A percentile compares a stretch with the other conserved stretches of the same genome.
Evolutionary conservation across 176 grass and related monocot species (phyloP).

Genomic region (Tuctoria greenei): DNA sequence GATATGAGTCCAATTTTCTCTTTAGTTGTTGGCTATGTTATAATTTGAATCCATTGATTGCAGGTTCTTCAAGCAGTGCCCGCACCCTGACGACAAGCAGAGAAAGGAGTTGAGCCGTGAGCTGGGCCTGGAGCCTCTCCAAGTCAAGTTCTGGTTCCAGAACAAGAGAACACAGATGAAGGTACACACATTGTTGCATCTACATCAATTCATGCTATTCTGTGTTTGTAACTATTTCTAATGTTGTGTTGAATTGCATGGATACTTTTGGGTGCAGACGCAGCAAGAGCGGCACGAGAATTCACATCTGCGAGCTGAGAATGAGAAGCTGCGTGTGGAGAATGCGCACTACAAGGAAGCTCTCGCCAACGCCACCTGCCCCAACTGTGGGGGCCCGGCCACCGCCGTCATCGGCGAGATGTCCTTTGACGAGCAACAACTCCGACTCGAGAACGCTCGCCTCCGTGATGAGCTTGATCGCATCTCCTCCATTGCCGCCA

Average conservation of each 20-base stretch:
- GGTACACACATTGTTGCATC: constrained; percentile 17
- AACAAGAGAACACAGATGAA: constrained; percentile 99
- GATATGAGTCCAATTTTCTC: background rate
- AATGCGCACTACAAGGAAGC: constrained; percentile 84
- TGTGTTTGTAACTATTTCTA: background rate
- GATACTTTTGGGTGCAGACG: constrained; percentile 37
- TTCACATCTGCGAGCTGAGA: constrained; percentile 58
- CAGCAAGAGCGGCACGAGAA: constrained; percentile 89
- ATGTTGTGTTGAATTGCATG: background rate
- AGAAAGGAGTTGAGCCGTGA: constrained; percentile 80
- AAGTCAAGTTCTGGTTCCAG: constrained; percentile 99
- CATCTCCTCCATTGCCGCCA: constrained; percentile 83
- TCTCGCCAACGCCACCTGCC: constrained; percentile 65
- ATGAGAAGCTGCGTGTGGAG: constrained; percentile 76
- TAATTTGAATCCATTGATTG: background rate
- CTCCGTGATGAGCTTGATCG: constrained; percentile 83
- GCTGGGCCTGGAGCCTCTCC: constrained; percentile 78
- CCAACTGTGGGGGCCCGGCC: constrained; percentile 82
- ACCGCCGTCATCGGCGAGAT: constrained; percentile 65
- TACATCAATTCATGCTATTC: background rate
- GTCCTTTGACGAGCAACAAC: constrained; percentile 89
- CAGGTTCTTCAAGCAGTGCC: constrained; percentile 95
- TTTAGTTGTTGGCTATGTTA: background rate
- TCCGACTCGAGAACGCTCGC: constrained; percentile 76
- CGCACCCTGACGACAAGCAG: constrained; percentile 98